These are phyloP conservation scores for Scedosporium boydii DNA, from an alignment of 2,329 filamentous ascomycete genomes.

Conservation along the genomic window DNA sequence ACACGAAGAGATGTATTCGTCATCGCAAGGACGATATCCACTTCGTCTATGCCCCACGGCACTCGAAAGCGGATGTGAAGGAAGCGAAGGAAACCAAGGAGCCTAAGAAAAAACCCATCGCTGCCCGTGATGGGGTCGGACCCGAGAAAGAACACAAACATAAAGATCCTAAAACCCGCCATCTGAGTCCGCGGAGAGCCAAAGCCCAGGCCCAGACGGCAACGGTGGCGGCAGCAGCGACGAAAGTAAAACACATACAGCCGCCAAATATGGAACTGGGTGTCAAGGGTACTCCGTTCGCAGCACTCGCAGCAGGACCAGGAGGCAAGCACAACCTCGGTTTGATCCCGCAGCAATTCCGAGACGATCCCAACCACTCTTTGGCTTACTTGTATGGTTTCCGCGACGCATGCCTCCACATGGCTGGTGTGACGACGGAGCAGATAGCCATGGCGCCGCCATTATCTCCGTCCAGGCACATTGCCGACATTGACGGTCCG, in stretches of 20 bases:
- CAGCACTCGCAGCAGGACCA: not conserved
- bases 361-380: not conserved
- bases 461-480: constrained; percentile 1
- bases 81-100: not conserved
- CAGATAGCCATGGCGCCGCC: not conserved
- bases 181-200: not conserved
- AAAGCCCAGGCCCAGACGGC: not conserved
- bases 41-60: not conserved
- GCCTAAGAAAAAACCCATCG: not conserved
- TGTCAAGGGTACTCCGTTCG: not conserved
- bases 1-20: not conserved
- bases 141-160: not conserved
- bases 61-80: not conserved
- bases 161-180: not conserved
- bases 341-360: not conserved
- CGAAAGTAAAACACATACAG: not conserved
- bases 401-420: constrained; percentile 1
- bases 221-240: not conserved
- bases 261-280: not conserved
- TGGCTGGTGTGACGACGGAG: not conserved
- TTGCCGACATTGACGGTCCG: not conserved
- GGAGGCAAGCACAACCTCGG: not conserved
- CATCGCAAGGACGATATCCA: constrained; percentile 1
- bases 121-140: not conserved
- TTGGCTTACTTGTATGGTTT: constrained; percentile 1